Evolutionary conservation across 129 eudicot species (phyloP), one percentile per base, ranked within the genome.

Genomic region (Dittrichia graveolens): DNA sequence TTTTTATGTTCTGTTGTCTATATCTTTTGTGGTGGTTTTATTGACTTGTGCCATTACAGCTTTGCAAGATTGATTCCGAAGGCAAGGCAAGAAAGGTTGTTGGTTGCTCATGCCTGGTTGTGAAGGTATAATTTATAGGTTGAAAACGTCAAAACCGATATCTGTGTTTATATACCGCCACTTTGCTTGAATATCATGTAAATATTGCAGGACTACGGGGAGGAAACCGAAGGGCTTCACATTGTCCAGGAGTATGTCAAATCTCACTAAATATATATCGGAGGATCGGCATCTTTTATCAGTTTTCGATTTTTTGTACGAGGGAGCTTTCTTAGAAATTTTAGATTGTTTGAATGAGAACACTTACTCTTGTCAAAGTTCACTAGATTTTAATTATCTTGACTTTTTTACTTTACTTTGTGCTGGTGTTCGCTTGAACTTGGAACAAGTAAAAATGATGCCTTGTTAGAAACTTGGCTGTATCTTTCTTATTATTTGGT

Each of bases 21-120:
- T n/a, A 14, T 15, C 7, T 61, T n/a, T 34, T 59, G 39, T 40
- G 9, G 14, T 37, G 56, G 46, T 44, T 31, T 49, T 3, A 75
- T 38, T 50, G 54, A 13, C 35, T 68, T 40, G 6, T 39, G 18
- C 12, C 6, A 10, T 11, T 74, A 65, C 85, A 94, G 99, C 76
- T 94, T 80, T 94, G 99, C 95, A 94, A 94, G 91, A 90, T 94
- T 24, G 99, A 94, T 61, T 82, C 99, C 3, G 99, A 94, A 78
- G 99, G 99, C 12, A 94, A 94, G 40, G 99, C 99, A 8, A 83
- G 99, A 54, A 94, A 94, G 79, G 97, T 94, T 52, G 96, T 90
- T 4, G 99, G 99, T 11, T 91, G 97, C 76, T 88, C 97, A 0
- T 90, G 96, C 69, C 89, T 90, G 41, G 99, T 94, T 16, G 97